phyloP scores from a whole-genome alignment of 2,329 filamentous ascomycete species.

The Pyrenochaeta sp. region DNA sequence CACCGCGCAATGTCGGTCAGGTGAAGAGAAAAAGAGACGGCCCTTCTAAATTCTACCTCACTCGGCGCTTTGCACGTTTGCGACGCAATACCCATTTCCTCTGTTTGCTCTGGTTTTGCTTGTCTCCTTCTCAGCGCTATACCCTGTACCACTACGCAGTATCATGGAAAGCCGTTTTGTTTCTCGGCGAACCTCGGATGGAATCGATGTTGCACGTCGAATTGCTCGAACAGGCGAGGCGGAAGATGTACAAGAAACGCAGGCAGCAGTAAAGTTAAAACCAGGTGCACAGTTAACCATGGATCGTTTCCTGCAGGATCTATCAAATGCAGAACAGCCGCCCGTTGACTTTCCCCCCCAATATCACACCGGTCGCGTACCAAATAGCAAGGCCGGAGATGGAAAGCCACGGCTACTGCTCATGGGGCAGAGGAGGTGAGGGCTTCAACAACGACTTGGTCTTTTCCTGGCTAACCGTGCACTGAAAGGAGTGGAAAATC shows the following conservation, averaged over 20 bases:
- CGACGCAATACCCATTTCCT: conserved; percentile 15
- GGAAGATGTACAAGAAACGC: conserved; percentile 8
- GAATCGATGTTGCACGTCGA: conserved; percentile 21
- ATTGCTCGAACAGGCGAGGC: conserved; percentile 21
- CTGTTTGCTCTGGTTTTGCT: conserved; percentile 9
- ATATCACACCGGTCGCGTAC: conserved; percentile 54
- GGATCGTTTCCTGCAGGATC: conserved; percentile 54
- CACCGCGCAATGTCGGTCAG: conserved; percentile 39
- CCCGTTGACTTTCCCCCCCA: conserved; percentile 48
- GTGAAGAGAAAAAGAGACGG: conserved; percentile 26
- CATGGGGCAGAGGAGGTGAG: conserved; percentile 93
- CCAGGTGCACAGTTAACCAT: conserved; percentile 53
- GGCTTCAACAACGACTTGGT: background rate
- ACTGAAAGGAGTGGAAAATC: conserved; percentile 88
- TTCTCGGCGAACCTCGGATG: conserved; percentile 28
- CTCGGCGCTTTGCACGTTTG: conserved; percentile 11
- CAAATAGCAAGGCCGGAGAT: conserved; percentile 62
- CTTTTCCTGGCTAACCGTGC: conserved; percentile 20
- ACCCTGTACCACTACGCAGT: conserved; percentile 41
- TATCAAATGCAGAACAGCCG: conserved; percentile 52
- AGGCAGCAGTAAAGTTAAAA: conserved; percentile 36
- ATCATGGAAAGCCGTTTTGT: conserved; percentile 41
- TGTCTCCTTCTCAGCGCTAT: conserved; percentile 33
- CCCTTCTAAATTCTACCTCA: conserved; percentile 12
- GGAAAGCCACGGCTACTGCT: conserved; percentile 84